phyloP scores from a whole-genome alignment of 305 asterid genomes.

The Striga hermonthica region DNA sequence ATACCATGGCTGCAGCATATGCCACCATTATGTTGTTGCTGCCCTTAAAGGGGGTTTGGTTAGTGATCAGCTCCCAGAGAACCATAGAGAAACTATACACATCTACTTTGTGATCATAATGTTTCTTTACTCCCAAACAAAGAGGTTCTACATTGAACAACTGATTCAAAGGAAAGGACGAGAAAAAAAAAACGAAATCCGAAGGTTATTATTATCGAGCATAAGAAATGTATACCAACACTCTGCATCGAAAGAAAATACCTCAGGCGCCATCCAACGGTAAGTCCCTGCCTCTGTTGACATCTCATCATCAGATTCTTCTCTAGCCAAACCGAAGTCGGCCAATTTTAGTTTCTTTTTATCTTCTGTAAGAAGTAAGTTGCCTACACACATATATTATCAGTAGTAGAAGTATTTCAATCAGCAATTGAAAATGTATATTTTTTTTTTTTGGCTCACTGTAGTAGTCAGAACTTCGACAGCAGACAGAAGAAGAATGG shows the following conservation, averaged over 20 bases:
- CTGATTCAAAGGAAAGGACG: constrained; percentile 30
- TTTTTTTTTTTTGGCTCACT: neutral
- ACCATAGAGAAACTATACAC: constrained; percentile 67
- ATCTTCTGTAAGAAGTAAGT: constrained; percentile 61
- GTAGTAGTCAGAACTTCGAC: no score
- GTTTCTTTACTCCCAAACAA: constrained; percentile 45
- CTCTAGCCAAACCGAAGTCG: constrained; percentile 67
- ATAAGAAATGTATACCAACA: neutral
- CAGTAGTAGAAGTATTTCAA: constrained; percentile 13
- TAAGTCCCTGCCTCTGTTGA: constrained; percentile 69
- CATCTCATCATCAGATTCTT: constrained; percentile 52
- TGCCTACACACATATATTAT: constrained; percentile 36
- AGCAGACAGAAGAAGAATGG: no score
- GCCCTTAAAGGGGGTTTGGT: constrained; percentile 60
- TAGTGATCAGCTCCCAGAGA: constrained; percentile 62
- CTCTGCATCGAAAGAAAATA: constrained; percentile 10
- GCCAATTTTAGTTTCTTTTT: constrained; percentile 48
- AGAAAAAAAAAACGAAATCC: neutral
- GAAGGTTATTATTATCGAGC: neutral
- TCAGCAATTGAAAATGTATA: neutral
- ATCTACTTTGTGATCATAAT: constrained; percentile 61
- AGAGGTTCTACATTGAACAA: constrained; percentile 44
- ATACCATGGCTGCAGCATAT: constrained; percentile 55
- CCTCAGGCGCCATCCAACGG: constrained; percentile 84
- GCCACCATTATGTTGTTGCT: constrained; percentile 49